A percentile compares a stretch with the other conserved stretches of the same genome.
phyloP scores from a whole-genome alignment of 495 filamentous ascomycete genomes.

The Coniosporium apollinis region DNA sequence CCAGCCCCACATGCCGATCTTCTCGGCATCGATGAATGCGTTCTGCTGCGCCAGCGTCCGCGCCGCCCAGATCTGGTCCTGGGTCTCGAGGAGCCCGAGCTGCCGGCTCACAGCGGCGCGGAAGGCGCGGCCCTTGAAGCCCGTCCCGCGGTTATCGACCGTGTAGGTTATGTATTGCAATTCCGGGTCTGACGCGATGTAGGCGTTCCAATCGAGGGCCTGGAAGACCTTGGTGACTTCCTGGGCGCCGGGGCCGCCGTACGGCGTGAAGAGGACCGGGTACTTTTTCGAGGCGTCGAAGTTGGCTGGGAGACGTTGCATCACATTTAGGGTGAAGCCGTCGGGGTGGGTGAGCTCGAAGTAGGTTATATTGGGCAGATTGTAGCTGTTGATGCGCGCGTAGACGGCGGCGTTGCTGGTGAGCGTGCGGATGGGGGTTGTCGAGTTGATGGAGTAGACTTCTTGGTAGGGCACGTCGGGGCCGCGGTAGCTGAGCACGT shows the following conservation, averaged over 20 bases:
- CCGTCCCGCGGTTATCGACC: conserved; percentile 41
- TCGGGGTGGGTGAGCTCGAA: conserved; percentile 30
- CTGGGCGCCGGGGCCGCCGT: conserved; percentile 38
- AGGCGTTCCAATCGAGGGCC: conserved; percentile 30
- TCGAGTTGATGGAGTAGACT: conserved; percentile 31
- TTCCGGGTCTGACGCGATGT: conserved; percentile 40
- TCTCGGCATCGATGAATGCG: conserved; percentile 27
- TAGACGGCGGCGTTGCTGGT: conserved; percentile 32
- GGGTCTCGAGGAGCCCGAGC: conserved; percentile 36
- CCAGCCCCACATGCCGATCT: conserved; percentile 44
- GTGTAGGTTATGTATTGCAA: conserved; percentile 38
- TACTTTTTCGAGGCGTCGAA: conserved; percentile 37
- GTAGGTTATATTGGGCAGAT: conserved; percentile 33
- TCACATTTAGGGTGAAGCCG: conserved; percentile 31
- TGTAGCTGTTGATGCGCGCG: conserved; percentile 29
- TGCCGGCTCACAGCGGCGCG: conserved; percentile 29
- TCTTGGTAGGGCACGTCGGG: conserved; percentile 40
- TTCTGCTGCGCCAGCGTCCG: conserved; percentile 25
- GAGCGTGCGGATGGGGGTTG: conserved; percentile 30
- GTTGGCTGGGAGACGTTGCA: conserved; percentile 31
- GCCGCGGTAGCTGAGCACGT: conserved; percentile 38
- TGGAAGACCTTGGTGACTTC: conserved; percentile 30
- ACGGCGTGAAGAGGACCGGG: conserved; percentile 36
- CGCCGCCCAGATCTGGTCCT: conserved; percentile 40
- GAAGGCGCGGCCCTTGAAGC: conserved; percentile 34